phyloP scores from a whole-genome alignment of 2,329 filamentous ascomycete species.

The Pseudogymnoascus sp. region DNA sequence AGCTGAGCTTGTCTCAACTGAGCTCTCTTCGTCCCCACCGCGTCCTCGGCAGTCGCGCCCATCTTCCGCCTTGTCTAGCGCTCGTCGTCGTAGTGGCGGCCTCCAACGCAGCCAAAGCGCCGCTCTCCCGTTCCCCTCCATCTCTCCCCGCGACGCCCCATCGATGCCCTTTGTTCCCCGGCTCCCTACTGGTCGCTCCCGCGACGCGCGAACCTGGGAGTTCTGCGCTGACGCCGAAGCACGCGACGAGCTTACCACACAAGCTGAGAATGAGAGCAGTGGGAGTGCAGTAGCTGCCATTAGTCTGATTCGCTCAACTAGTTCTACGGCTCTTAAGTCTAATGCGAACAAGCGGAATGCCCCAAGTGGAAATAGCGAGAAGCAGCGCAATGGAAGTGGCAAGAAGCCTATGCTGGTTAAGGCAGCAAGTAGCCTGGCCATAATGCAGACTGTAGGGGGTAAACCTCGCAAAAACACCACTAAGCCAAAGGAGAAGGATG shows the following conservation, averaged over 20 bases:
- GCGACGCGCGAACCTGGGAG: constrained; percentile 86
- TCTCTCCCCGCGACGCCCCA: constrained; percentile 47
- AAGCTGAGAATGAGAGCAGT: constrained; percentile 72
- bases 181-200: constrained; percentile 65
- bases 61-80: constrained; percentile 38
- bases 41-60: constrained; percentile 47
- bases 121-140: constrained; percentile 52
- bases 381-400: constrained; percentile 26
- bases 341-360: constrained; percentile 63
- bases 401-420: constrained; percentile 49
- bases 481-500: constrained; percentile 28
- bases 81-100: constrained; percentile 40
- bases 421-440: constrained; percentile 37
- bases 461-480: constrained; percentile 30
- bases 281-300: constrained; percentile 79
- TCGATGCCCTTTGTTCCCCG: constrained; percentile 38
- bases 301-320: constrained; percentile 68
- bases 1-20: constrained; percentile 71
- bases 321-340: constrained; percentile 44
- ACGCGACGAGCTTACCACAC: constrained; percentile 71
- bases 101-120: constrained; percentile 64
- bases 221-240: constrained; percentile 78
- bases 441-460: constrained; percentile 27
- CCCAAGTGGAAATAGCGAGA: constrained; percentile 30
- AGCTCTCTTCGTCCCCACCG: constrained; percentile 64